These are phyloP conservation scores for Fallopia convolvulus DNA, from an alignment of 148 eudicot species.

Conservation along the genomic window DNA sequence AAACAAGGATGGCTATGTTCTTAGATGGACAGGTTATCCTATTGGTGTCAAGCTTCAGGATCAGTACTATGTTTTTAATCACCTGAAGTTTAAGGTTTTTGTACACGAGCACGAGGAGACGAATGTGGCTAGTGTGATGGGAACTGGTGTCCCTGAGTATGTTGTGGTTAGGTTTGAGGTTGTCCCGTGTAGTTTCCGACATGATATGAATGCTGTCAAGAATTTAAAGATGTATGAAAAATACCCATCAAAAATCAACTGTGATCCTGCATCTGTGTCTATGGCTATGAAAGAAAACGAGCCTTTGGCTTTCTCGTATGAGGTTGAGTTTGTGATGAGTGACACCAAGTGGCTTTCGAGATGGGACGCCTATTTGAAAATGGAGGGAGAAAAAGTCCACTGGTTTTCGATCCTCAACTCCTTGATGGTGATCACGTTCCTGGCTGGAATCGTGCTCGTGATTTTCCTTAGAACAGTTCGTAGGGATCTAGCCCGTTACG, in stretches of 20 bases:
- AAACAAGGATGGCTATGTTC: conserved; percentile 36
- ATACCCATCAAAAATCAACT: conserved; percentile 50
- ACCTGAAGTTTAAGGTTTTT: conserved; percentile 66
- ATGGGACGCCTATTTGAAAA: conserved; percentile 88
- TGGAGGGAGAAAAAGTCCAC: conserved; percentile 89
- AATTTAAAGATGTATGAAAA: conserved; percentile 47
- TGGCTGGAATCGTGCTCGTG: conserved; percentile 82
- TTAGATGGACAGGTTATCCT: conserved; percentile 79
- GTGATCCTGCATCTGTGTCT: conserved; percentile 50
- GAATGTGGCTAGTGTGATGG: conserved; percentile 71
- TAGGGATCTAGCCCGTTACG: conserved; percentile 72
- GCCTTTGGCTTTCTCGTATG: conserved; percentile 55
- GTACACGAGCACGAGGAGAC: conserved; percentile 68
- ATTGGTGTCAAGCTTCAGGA: conserved; percentile 62
- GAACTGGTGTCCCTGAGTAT: conserved; percentile 65
- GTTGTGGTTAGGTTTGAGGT: conserved; percentile 85
- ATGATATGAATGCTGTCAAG: conserved; percentile 41
- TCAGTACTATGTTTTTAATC: conserved; percentile 61
- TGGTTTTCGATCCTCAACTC: conserved; percentile 88
- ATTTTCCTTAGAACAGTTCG: conserved; percentile 73
- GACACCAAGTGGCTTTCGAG: conserved; percentile 90
- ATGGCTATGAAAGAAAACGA: conserved; percentile 51
- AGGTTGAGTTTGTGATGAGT: conserved; percentile 62
- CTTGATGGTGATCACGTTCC: conserved; percentile 77
- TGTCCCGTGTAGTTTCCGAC: conserved; percentile 49